These are phyloP conservation scores for Fusarium sp. DNA, from an alignment of 2,329 filamentous ascomycete genomes.

Conservation along the genomic window DNA sequence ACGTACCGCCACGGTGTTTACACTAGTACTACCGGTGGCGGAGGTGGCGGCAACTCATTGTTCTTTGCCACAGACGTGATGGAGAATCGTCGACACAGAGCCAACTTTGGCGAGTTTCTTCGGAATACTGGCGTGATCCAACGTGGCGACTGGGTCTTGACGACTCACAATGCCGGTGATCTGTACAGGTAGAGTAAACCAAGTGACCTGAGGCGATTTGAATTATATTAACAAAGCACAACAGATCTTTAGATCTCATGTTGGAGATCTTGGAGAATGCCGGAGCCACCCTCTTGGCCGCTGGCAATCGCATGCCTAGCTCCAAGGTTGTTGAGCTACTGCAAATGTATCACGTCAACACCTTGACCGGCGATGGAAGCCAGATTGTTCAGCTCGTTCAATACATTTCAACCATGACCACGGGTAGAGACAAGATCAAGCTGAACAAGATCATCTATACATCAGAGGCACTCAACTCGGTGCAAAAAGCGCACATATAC, in stretches of 20 bases:
- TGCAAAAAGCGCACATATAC: constrained; percentile 47
- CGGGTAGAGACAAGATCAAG: constrained; percentile 37
- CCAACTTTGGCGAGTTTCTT: constrained; percentile 47
- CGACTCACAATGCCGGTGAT: constrained; percentile 48
- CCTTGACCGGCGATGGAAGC: constrained; percentile 51
- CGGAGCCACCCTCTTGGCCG: constrained; percentile 52
- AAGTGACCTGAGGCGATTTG: rapidly evolving
- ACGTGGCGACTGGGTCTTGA: constrained; percentile 52
- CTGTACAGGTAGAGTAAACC: constrained; percentile 50
- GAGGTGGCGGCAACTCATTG: constrained; percentile 45
- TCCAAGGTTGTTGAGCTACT: constrained; percentile 42
- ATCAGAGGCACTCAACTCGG: constrained; percentile 50
- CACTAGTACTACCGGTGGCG: constrained; percentile 54
- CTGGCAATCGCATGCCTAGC: constrained; percentile 44
- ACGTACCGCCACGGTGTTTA: constrained; percentile 52
- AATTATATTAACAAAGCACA: neutral
- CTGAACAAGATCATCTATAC: constrained; percentile 57
- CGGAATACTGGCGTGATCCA: constrained; percentile 43
- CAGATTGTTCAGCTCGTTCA: constrained; percentile 51
- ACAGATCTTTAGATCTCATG: constrained; percentile 52
- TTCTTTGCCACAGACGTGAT: constrained; percentile 53
- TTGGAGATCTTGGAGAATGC: constrained; percentile 54
- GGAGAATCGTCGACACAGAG: constrained; percentile 55
- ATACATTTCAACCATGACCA: constrained; percentile 46
- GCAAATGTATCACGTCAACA: constrained; percentile 49